Evolutionary conservation across 352 stramenopile species (phyloP).

Genomic region (Phytophthora uliginosa): DNA sequence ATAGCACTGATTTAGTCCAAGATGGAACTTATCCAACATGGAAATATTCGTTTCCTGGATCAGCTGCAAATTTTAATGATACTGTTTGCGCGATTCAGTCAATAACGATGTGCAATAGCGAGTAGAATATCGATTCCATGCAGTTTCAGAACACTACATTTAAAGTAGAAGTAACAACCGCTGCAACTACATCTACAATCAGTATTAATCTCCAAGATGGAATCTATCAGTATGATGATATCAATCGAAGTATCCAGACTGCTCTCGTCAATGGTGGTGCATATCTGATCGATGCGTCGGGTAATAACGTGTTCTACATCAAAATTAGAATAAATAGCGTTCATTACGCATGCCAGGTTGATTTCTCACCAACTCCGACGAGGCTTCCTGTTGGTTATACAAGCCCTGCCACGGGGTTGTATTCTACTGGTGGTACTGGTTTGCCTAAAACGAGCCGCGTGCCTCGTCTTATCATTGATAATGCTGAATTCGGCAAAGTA

Average conservation of each 20-base stretch:
- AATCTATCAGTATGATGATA: constrained; percentile 8
- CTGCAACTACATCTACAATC: constrained; percentile 4
- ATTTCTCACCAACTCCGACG: constrained; percentile 4
- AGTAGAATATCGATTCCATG: constrained; percentile 18
- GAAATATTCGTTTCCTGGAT: constrained; percentile 8
- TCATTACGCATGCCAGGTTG: constrained; percentile 14
- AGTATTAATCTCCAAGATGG: constrained; percentile 7
- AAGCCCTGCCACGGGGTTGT: constrained; percentile 5
- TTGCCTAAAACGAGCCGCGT: constrained; percentile 13
- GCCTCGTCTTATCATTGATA: no score
- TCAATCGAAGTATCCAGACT: constrained; percentile 15
- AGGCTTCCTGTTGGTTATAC: constrained; percentile 3
- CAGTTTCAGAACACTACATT: constrained; percentile 8
- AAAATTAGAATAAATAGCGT: constrained; percentile 13
- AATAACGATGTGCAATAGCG: constrained; percentile 4
- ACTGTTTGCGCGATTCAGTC: constrained; percentile 7
- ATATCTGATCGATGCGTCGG: constrained; percentile 8
- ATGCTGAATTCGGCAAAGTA: constrained; percentile 20
- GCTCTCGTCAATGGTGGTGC: constrained; percentile 14
- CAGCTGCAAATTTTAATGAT: not conserved
- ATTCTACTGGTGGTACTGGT: constrained; percentile 13
- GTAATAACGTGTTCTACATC: constrained; percentile 14
- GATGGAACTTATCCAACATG: constrained; percentile 2
- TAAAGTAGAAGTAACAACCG: constrained; percentile 21
- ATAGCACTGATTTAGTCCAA: constrained; percentile 16